Conservation (phyloP, 2,329 filamentous ascomycete species). For the Colletotrichum echinochloae region DNA sequence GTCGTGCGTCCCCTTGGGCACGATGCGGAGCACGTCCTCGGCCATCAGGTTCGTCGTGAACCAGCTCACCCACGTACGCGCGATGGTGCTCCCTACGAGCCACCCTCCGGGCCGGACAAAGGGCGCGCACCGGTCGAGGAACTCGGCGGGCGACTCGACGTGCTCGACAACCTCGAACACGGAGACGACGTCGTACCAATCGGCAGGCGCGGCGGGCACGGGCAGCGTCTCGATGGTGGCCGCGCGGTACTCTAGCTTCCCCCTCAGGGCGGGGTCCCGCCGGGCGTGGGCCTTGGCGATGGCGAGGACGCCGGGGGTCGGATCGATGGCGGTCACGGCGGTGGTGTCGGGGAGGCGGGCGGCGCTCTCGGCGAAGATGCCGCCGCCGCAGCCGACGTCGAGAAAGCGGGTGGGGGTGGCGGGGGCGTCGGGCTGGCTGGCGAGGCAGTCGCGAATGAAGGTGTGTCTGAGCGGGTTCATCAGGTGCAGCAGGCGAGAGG, state of each 20-base stretch:
- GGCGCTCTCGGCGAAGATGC: slow-evolving; percentile 93
- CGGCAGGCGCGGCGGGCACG: slow-evolving; percentile 50
- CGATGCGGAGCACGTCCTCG: slow-evolving; percentile 87
- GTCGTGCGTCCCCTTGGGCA: slow-evolving; percentile 93
- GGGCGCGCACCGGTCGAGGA: slow-evolving; percentile 76
- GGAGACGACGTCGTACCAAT: slow-evolving; percentile 82
- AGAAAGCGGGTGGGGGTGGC: slow-evolving; percentile 70
- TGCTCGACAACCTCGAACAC: slow-evolving; percentile 97
- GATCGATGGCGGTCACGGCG: slow-evolving; percentile 81
- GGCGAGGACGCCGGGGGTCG: slow-evolving; percentile 77
- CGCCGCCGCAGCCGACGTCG: slow-evolving; percentile 94
- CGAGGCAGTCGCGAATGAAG: slow-evolving; percentile 83
- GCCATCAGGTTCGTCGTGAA: slow-evolving; percentile 92
- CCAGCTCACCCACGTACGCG: slow-evolving; percentile 89
- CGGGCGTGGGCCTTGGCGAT: slow-evolving; percentile 82
- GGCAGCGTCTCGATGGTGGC: slow-evolving; percentile 79
- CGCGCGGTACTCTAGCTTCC: slow-evolving; percentile 79
- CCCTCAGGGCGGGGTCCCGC: slow-evolving; percentile 75
- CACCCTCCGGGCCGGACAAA: slow-evolving; percentile 92
- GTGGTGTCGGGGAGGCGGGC: slow-evolving; percentile 74
- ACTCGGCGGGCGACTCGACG: slow-evolving; percentile 79
- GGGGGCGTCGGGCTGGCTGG: slow-evolving; percentile 59
- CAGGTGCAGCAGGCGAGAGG: slow-evolving; percentile 91
- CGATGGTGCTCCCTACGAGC: slow-evolving; percentile 93
- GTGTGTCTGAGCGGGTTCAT: slow-evolving; percentile 98